A percentile compares a stretch with the other conserved stretches of the same genome.
Conservation (phyloP, 305 asterid genomes). For the Solanum hybrid region DNA sequence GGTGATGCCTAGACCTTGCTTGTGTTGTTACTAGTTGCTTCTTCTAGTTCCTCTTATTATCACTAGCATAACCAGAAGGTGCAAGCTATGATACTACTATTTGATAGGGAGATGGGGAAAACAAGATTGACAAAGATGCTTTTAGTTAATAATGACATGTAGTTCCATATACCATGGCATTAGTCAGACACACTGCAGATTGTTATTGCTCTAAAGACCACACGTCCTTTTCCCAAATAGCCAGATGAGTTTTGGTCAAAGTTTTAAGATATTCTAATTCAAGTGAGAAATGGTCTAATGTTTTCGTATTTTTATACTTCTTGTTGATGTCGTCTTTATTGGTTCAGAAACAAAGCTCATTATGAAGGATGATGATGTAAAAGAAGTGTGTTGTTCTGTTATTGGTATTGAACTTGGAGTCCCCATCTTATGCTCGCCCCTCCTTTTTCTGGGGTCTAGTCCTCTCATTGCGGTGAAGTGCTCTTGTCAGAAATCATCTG, state of each 20-base stretch:
- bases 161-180: not conserved
- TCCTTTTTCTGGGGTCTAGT: not conserved
- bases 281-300: not conserved
- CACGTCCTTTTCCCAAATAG: not conserved
- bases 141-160: not conserved
- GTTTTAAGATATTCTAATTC: not conserved
- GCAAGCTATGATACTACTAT: not conserved
- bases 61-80: not conserved
- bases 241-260: not conserved
- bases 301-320: not conserved
- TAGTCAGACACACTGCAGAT: not conserved
- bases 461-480: not conserved
- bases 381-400: not conserved
- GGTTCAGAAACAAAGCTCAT: not conserved
- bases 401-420: not conserved
- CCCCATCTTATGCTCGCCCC: not conserved
- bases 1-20: slow-evolving; percentile 24
- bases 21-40: not conserved
- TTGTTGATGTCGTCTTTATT: not conserved
- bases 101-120: not conserved
- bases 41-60: not conserved
- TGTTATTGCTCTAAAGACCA: not conserved
- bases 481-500: not conserved
- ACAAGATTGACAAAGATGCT: not conserved
- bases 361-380: not conserved